Evolutionary conservation across 305 asterid species (phyloP).

Genomic region (Fraxinus paxiana): DNA sequence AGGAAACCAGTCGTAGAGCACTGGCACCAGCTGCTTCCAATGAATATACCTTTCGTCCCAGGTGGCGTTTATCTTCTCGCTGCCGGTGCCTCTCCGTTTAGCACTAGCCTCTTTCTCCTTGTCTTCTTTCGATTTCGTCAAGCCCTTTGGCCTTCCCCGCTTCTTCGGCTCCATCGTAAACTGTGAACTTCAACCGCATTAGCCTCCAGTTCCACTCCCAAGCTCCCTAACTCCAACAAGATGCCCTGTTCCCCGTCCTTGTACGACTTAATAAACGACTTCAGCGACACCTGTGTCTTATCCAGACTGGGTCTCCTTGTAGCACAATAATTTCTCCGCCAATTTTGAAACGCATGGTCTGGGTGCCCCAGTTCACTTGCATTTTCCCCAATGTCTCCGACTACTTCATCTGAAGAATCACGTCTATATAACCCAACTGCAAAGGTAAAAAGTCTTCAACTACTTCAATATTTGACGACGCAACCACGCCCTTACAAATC

Average conservation of each 20-base stretch:
- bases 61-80: slow-evolving; percentile 43
- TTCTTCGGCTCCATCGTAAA: slow-evolving; percentile 57
- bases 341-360: no score
- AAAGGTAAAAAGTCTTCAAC: neutral
- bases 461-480: neutral
- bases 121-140: slow-evolving; percentile 61
- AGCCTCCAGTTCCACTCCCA: neutral
- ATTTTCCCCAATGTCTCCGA: neutral
- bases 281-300: neutral
- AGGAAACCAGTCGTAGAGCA: slow-evolving; percentile 84
- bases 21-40: slow-evolving; percentile 84
- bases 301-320: neutral
- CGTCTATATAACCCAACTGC: no score
- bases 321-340: no score
- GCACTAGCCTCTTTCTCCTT: slow-evolving; percentile 47
- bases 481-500: neutral
- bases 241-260: neutral
- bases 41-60: slow-evolving; percentile 71
- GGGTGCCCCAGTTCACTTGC: neutral
- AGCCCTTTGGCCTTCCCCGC: slow-evolving; percentile 93
- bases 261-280: no score
- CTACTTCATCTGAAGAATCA: neutral
- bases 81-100: slow-evolving; percentile 44
- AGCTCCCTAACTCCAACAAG: neutral
- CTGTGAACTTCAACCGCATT: neutral